Base-by-base conservation (phyloP, 257 asterid genomes). In the Verbena officinalis region DNA sequence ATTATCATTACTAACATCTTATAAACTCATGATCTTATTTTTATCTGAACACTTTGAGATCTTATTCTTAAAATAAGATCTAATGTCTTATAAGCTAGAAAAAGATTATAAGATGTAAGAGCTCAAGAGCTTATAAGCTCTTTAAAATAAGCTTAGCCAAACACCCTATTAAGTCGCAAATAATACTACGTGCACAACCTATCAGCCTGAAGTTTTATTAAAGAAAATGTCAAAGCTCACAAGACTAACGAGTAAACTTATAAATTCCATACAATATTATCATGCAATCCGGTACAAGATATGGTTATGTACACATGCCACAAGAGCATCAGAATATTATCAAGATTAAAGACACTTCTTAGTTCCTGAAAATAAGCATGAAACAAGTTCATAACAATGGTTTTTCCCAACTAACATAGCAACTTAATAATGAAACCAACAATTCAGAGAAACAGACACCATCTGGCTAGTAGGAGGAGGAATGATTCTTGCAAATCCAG, bases 261-360 rank as follows among this genome's bases (percentile, higher is more conserved):
- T 24, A 59, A n/a, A 20, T 6, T 53, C 52, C 58, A 54, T 65
- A 55, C 56, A 58, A 46, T 66, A n/a, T n/a, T n/a, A 61, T 38
- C 76, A 73, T 23, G 27, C 74, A 72, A 59, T 59, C 48, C 49
- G 46, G 65, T 78, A 71, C 84, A 78, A 62, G 64, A 70, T 71
- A 34, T 48, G 44, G 38, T 52, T 77, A 80, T 87, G 78, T 82
- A 84, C 89, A 82, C 24, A 62, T 9, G 70, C 69, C 6, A 34
- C 39, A 4, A 24, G 55, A 72, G 73, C 67, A 81, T 59, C 80
- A 36, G 40, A 62, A 53, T 19, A 65, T 36, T 36, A 60, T 58
- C 62, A 52, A 61, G 57, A 71, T 44, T n/a, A 45, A 71, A 69
- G 75, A 72, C 59, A 50, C 55, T 69, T 71, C 57, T 17, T 48